phyloP scores from a whole-genome alignment of 345 rosid species.

The Gossypium australe region DNA sequence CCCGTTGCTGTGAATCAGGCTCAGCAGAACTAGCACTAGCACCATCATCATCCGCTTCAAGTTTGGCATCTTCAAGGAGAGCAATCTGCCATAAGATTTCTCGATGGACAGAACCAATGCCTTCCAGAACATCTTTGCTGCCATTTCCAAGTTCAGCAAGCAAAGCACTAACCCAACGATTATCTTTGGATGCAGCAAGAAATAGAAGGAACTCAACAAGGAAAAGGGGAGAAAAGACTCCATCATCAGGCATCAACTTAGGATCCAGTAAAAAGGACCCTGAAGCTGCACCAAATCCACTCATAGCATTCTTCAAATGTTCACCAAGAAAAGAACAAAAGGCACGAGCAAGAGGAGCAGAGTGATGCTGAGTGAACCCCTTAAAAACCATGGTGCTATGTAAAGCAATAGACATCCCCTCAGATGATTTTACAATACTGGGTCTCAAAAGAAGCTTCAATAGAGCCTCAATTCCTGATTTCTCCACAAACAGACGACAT shows the following conservation, averaged over 20 bases:
- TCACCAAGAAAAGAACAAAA: slow-evolving; percentile 78
- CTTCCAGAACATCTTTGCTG: slow-evolving; percentile 80
- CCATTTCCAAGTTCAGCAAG: slow-evolving; percentile 77
- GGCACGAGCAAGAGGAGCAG: slow-evolving; percentile 83
- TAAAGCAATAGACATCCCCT: slow-evolving; percentile 91
- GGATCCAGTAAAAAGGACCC: slow-evolving; percentile 78
- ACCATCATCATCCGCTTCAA: slow-evolving; percentile 48
- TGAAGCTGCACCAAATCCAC: slow-evolving; percentile 44
- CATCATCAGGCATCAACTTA: slow-evolving; percentile 42
- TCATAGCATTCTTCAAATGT: slow-evolving; percentile 66
- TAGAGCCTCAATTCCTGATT: slow-evolving; percentile 87
- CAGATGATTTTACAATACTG: slow-evolving; percentile 86
- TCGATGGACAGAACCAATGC: slow-evolving; percentile 77
- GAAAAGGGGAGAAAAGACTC: slow-evolving; percentile 73
- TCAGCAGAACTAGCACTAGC: slow-evolving; percentile 37
- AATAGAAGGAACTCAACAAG: slow-evolving; percentile 88
- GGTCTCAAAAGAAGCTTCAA: slow-evolving; percentile 79
- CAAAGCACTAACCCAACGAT: slow-evolving; percentile 91
- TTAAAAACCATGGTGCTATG: slow-evolving; percentile 97
- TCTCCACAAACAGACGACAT: slow-evolving; percentile 88
- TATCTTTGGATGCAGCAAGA: slow-evolving; percentile 92
- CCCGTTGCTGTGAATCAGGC: slow-evolving; percentile 44
- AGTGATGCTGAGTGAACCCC: slow-evolving; percentile 92
- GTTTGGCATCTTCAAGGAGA: slow-evolving; percentile 69
- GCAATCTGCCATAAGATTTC: slow-evolving; percentile 90